These are phyloP conservation scores for Saccharomycopsis amapae DNA, from an alignment of 805 yeast species.

Conservation along the genomic window DNA sequence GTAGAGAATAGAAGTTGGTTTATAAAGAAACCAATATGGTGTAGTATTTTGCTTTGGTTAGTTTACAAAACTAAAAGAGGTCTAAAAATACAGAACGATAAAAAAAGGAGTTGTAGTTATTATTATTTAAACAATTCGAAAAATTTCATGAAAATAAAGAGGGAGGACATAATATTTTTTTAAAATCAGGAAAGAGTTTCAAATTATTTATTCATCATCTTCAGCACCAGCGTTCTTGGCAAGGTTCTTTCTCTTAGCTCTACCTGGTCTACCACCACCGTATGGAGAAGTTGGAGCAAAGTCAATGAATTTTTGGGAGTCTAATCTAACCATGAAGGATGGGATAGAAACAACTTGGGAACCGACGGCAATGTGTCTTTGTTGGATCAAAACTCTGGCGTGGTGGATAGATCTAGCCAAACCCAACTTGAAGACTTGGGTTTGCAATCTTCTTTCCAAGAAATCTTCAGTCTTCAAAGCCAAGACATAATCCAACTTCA, in stretches of 20 bases:
- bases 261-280: conserved; percentile 99
- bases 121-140: not conserved
- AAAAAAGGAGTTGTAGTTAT: not conserved
- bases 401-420: conserved; percentile 99
- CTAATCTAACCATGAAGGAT: conserved; percentile 99
- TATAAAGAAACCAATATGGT: no score
- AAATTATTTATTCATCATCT: conserved; percentile 54
- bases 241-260: conserved; percentile 94
- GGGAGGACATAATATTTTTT: not conserved
- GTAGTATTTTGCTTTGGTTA: no score
- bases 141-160: not conserved
- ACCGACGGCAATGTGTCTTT: conserved; percentile 99
- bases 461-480: conserved; percentile 98
- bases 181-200: not conserved
- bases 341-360: conserved; percentile 98
- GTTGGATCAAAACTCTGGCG: conserved; percentile 97
- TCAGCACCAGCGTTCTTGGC: conserved; percentile 63
- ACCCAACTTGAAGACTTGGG: conserved; percentile 99
- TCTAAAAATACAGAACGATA: no score
- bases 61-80: no score
- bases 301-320: conserved; percentile 99
- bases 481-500: conserved; percentile 99
- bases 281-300: conserved; percentile 98
- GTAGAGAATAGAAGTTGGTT: no score
- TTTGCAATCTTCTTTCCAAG: conserved; percentile 99